These are phyloP conservation scores for Fusarium subglutinans DNA, from an alignment of 2,329 filamentous ascomycete species.

Conservation along the genomic window DNA sequence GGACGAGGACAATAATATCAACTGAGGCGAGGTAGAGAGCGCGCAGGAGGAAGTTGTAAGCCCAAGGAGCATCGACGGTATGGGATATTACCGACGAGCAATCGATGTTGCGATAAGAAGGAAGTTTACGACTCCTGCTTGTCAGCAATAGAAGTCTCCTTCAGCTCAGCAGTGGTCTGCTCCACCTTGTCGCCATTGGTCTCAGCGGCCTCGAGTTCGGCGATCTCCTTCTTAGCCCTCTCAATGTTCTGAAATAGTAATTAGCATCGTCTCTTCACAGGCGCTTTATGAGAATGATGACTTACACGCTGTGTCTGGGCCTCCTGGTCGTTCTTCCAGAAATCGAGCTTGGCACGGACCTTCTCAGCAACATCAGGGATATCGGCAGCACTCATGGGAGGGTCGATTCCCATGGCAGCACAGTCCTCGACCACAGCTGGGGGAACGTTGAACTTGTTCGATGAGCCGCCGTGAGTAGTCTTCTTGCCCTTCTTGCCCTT, in stretches of 20 bases:
- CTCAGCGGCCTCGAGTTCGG: slow-evolving; percentile 75
- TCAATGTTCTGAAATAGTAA: slow-evolving; percentile 79
- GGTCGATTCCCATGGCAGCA: slow-evolving; percentile 82
- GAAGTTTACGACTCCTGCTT: slow-evolving; percentile 58
- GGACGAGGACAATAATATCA: background rate
- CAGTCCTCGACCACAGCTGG: slow-evolving; percentile 94
- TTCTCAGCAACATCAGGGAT: slow-evolving; percentile 84
- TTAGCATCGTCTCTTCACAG: slow-evolving; percentile 41
- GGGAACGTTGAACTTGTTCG: slow-evolving; percentile 80
- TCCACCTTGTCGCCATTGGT: slow-evolving; percentile 64
- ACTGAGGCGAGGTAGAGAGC: background rate
- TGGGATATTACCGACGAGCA: slow-evolving; percentile 25
- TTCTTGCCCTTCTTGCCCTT: slow-evolving; percentile 88
- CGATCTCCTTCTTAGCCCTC: slow-evolving; percentile 96
- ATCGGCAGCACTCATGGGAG: slow-evolving; percentile 86
- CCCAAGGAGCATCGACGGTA: slow-evolving; percentile 15
- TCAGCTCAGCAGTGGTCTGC: slow-evolving; percentile 61
- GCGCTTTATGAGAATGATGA: slow-evolving; percentile 27
- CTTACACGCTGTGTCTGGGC: slow-evolving; percentile 89
- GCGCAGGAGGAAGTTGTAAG: slow-evolving; percentile 5
- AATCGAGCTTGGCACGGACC: slow-evolving; percentile 87
- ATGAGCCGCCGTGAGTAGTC: slow-evolving; percentile 57
- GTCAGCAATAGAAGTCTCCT: slow-evolving; percentile 62
- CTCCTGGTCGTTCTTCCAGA: slow-evolving; percentile 92
- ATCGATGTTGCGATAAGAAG: background rate